Base-by-base conservation (phyloP, 257 asterid species). In the Nicotiana undulata region DNA sequence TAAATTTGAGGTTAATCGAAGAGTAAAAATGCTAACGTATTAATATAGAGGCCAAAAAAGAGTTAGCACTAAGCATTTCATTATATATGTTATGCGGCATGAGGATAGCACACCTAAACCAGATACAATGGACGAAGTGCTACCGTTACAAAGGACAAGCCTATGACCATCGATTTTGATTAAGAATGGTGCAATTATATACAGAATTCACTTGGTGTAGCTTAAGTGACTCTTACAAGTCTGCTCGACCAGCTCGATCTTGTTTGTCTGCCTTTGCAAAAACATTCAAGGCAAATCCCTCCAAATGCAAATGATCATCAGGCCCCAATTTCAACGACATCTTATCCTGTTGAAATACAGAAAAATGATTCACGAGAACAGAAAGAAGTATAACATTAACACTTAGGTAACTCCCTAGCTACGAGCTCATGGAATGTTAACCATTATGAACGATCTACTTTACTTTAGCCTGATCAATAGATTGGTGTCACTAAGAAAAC, bases 201-300 rank as follows among this genome's bases (percentile, higher is more conserved):
- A 15, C 58, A 52, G 5, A 52, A 52, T 4, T 52, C 18, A 52
- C 58, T 4, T 52, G n/a, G 58, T 52, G 58, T 15, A 52, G n/a
- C 18, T 20, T 20, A 59, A 58, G 28, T 59, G 15, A 20, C 29
- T 20, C 29, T 59, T 89, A 94, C 97, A 89, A 80, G 85, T 91
- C 98, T 56, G 98, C 89, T 82, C 94, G 91, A 5, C 92, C 97
- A 44, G 97, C 90, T 72, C 95, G 91, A 80, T 95, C 98, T 86
- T 95, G 98, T 84, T 95, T 95, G 89, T 95, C 98, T 53, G 98
- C 98, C 87, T 87, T 95, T 0, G 94, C 75, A 77, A 95, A 95
- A 84, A 95, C 97, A 82, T 82, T 93, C 88, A 80, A 87, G 83
- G 98, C 97, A 80, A 95, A 95, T 29, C 98, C 98, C 86, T 95